phyloP scores from a whole-genome alignment of 2,329 filamentous ascomycete species.

The Didymella segeticola region DNA sequence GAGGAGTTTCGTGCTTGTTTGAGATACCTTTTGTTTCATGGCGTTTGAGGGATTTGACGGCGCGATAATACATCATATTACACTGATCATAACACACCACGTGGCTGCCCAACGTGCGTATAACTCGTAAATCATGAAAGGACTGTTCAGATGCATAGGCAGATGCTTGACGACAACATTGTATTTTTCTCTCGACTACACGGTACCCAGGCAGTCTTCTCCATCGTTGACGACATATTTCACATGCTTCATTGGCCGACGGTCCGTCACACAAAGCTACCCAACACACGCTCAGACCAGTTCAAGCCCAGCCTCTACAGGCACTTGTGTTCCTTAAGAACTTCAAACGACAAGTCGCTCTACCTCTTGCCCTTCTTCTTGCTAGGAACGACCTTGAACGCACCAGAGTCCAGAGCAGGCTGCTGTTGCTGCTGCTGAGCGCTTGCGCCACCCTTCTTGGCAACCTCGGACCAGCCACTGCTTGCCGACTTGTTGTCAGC shows the following conservation, averaged over 20 bases:
- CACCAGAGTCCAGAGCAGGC: slow-evolving; percentile 57
- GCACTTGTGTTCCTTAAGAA: neutral
- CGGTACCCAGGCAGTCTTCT: neutral
- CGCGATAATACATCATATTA: too few relatives aligned
- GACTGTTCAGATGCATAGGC: neutral
- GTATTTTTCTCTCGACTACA: neutral
- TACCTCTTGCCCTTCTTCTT: slow-evolving; percentile 80
- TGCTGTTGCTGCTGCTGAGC: slow-evolving; percentile 45
- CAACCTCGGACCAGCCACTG: slow-evolving; percentile 94
- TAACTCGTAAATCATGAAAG: neutral
- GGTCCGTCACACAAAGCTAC: too few relatives aligned
- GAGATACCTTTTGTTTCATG: slow-evolving; percentile 11
- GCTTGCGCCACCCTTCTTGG: slow-evolving; percentile 84
- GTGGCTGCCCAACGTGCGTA: too few relatives aligned
- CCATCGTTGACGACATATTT: neutral
- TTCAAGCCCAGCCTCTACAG: too few relatives aligned
- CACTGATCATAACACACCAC: too few relatives aligned
- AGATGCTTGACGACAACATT: neutral
- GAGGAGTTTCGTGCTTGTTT: neutral
- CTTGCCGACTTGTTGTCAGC: slow-evolving; percentile 52
- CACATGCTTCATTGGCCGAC: too few relatives aligned
- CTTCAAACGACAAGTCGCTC: neutral
- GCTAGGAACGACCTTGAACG: slow-evolving; percentile 88
- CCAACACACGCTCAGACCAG: too few relatives aligned
- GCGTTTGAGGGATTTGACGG: slow-evolving; percentile 5